Conservation (phyloP, 257 asterid genomes). For the Coffea canephora region DNA sequence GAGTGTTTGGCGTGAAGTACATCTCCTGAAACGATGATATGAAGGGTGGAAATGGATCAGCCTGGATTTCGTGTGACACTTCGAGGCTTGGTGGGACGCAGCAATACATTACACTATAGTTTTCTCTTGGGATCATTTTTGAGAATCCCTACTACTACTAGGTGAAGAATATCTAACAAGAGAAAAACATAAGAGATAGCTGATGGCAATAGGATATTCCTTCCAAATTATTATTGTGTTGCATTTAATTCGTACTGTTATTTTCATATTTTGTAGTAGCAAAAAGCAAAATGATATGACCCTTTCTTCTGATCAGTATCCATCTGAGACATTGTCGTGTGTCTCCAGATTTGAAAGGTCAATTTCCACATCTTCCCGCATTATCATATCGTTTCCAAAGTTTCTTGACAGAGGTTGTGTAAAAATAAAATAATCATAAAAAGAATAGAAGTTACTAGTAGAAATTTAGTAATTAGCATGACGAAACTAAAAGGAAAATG, state of each 20-base stretch:
- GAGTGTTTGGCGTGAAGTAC: slow-evolving; percentile 9
- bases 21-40: slow-evolving; percentile 12
- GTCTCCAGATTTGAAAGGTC: too few species aligned
- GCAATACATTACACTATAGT: too few species aligned
- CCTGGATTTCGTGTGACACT: slow-evolving; percentile 15
- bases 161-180: background rate
- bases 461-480: background rate
- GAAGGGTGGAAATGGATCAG: slow-evolving; percentile 11
- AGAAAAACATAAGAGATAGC: background rate
- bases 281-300: background rate
- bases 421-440: too few species aligned
- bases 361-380: too few species aligned
- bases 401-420: too few species aligned
- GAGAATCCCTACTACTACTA: background rate
- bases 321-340: background rate
- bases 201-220: background rate
- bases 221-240: background rate
- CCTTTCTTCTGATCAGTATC: background rate
- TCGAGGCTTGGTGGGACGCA: slow-evolving; percentile 12
- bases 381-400: too few species aligned
- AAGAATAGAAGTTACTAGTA: background rate
- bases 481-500: background rate
- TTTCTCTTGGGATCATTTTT: slow-evolving; percentile 11
- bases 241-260: background rate
- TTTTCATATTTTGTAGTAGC: background rate